Percentiles rank a stretch among this genome's conserved stretches.
These are phyloP conservation scores for Melastoma malabathricum DNA, from an alignment of 345 rosid genomes.

Conservation along the genomic window DNA sequence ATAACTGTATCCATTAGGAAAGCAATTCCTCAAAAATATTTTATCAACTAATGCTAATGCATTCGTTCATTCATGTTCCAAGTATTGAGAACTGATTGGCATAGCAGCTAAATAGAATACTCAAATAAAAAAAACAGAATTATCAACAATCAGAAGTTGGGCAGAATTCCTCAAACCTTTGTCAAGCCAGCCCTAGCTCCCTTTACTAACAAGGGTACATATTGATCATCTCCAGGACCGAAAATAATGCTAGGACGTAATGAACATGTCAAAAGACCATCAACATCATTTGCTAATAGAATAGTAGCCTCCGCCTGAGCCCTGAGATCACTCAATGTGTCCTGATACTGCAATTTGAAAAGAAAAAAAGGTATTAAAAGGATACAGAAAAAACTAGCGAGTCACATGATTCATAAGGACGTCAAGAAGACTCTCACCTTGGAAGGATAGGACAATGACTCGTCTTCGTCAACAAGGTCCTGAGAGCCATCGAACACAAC, in stretches of 20 bases:
- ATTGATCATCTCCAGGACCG: constrained; percentile 69
- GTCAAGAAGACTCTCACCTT: constrained; percentile 27
- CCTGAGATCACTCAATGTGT: constrained; percentile 60
- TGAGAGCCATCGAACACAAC: constrained; percentile 68
- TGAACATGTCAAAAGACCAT: constrained; percentile 78
- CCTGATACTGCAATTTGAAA: constrained; percentile 39
- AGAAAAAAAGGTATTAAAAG: constrained; percentile 5
- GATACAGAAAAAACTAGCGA: too few relatives aligned
- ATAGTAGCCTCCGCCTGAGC: constrained; percentile 86
- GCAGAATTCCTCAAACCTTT: constrained; percentile 39
- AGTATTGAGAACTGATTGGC: not conserved
- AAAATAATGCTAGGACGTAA: constrained; percentile 86
- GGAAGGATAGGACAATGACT: constrained; percentile 46
- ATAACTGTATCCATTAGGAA: too few relatives aligned
- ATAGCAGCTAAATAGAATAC: not conserved
- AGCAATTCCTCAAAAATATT: too few relatives aligned
- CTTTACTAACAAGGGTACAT: constrained; percentile 44
- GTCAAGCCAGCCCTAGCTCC: constrained; percentile 71
- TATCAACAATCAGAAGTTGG: not conserved
- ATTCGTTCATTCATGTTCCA: too few relatives aligned
- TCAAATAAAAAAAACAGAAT: not conserved
- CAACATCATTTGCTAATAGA: constrained; percentile 54
- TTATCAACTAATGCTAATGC: too few relatives aligned
- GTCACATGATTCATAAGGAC: constrained; percentile 3
- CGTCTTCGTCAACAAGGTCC: constrained; percentile 52